Conservation (phyloP, 441 rosid genomes). For the Pelargonium fulgidum region DNA sequence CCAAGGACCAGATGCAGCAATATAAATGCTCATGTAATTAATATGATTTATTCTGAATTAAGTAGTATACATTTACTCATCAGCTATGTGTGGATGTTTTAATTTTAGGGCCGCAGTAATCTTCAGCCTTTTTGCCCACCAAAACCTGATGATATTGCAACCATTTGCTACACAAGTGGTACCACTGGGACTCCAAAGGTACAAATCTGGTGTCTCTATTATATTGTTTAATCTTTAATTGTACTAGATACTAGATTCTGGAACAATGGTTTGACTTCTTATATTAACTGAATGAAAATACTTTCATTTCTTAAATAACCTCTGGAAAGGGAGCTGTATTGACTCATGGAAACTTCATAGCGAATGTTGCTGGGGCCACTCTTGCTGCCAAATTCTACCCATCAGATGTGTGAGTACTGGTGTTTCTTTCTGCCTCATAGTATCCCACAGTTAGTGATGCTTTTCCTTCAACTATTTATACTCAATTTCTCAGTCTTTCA, state of each 20-base stretch:
- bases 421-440: slow-evolving; percentile 14
- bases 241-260: slow-evolving; percentile 11
- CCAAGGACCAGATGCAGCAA: too few relatives aligned
- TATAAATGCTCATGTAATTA: too few relatives aligned
- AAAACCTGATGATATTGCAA: slow-evolving; percentile 81
- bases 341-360: slow-evolving; percentile 85
- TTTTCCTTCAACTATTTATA: slow-evolving; percentile 13
- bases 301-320: slow-evolving; percentile 21
- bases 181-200: slow-evolving; percentile 99
- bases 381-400: slow-evolving; percentile 44
- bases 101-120: slow-evolving; percentile 76
- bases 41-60: slow-evolving; percentile 1
- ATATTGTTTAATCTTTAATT: slow-evolving; percentile 15
- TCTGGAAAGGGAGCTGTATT: slow-evolving; percentile 71
- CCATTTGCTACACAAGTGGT: slow-evolving; percentile 96
- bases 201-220: slow-evolving; percentile 19
- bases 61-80: slow-evolving; percentile 20
- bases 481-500: slow-evolving; percentile 16
- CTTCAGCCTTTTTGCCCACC: slow-evolving; percentile 80
- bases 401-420: slow-evolving; percentile 72
- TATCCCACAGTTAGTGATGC: slow-evolving; percentile 16
- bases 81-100: slow-evolving; percentile 25
- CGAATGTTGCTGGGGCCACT: slow-evolving; percentile 75
- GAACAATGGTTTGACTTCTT: slow-evolving; percentile 17
- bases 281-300: slow-evolving; percentile 21